Evolutionary conservation across 306 rosid species (phyloP).

Genomic region (Bauhinia variegata): DNA sequence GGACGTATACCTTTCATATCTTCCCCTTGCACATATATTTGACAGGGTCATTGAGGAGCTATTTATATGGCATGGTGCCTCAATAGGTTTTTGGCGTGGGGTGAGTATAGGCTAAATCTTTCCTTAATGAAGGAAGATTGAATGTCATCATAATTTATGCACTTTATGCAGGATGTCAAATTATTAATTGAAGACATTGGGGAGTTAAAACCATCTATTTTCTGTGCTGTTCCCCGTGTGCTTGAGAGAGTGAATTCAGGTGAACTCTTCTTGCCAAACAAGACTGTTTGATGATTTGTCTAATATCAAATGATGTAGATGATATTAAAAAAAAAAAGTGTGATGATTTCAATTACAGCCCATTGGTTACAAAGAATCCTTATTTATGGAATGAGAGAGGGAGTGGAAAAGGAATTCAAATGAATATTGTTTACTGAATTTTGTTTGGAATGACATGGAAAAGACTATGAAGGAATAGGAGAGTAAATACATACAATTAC

Average conservation of each 20-base stretch:
- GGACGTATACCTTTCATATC: slow-evolving; percentile 90
- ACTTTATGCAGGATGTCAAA: slow-evolving; percentile 81
- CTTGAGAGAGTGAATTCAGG: slow-evolving; percentile 88
- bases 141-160: slow-evolving; percentile 26
- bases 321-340: neutral
- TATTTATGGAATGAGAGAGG: too few species aligned
- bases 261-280: slow-evolving; percentile 30
- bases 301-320: slow-evolving; percentile 21
- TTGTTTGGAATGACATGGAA: too few species aligned
- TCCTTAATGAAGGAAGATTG: slow-evolving; percentile 14
- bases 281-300: slow-evolving; percentile 13
- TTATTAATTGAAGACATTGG: slow-evolving; percentile 82
- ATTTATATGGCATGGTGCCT: slow-evolving; percentile 85
- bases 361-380: too few species aligned
- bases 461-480: too few species aligned
- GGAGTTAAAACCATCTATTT: slow-evolving; percentile 86
- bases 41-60: slow-evolving; percentile 96
- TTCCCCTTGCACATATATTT: slow-evolving; percentile 92
- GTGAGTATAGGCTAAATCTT: slow-evolving; percentile 51
- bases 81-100: slow-evolving; percentile 99
- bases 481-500: too few species aligned
- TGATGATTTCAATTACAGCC: slow-evolving; percentile 28
- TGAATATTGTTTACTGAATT: too few species aligned
- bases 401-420: too few species aligned
- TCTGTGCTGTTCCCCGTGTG: slow-evolving; percentile 98